Evolutionary conservation across 306 rosid species (phyloP).

Genomic region (Glycine soja): DNA sequence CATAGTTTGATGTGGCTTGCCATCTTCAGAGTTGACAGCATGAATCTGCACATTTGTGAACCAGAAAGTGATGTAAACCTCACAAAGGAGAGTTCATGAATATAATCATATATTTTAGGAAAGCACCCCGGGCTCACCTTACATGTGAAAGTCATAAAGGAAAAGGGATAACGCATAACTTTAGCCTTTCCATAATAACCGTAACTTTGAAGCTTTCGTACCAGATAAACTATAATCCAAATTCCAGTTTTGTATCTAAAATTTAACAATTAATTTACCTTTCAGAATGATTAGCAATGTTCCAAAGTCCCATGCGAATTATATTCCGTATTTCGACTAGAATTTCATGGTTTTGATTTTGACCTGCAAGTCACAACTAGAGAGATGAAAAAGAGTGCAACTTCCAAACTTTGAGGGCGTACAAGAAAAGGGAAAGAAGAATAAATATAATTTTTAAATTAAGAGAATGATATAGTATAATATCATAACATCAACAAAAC

Average conservation of each 20-base stretch:
- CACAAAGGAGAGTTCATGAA: constrained; percentile 54
- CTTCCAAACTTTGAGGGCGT: background rate
- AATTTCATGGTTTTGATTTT: background rate
- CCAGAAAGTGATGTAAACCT: constrained; percentile 63
- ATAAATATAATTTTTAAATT: background rate
- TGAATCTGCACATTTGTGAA: constrained; percentile 44
- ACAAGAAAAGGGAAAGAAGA: background rate
- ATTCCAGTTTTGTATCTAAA: background rate
- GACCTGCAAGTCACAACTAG: background rate
- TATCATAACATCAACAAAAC: too few species aligned
- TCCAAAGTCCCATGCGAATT: constrained; percentile 35
- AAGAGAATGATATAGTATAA: background rate
- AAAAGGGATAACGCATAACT: constrained; percentile 34
- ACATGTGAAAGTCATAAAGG: constrained; percentile 54
- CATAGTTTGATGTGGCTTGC: constrained; percentile 57
- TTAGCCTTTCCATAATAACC: constrained; percentile 45
- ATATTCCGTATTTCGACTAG: background rate
- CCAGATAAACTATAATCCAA: constrained; percentile 55
- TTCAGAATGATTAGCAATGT: constrained; percentile 41
- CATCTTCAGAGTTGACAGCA: constrained; percentile 54
- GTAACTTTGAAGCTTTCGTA: constrained; percentile 44
- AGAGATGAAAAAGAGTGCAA: background rate
- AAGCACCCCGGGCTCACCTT: constrained; percentile 60
- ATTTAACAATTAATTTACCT: constrained; percentile 26
- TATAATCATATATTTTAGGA: constrained; percentile 54